Evolutionary conservation across 1,284 basidiomycete species (phyloP).

Genomic region (Ceratobasidium sp.): DNA sequence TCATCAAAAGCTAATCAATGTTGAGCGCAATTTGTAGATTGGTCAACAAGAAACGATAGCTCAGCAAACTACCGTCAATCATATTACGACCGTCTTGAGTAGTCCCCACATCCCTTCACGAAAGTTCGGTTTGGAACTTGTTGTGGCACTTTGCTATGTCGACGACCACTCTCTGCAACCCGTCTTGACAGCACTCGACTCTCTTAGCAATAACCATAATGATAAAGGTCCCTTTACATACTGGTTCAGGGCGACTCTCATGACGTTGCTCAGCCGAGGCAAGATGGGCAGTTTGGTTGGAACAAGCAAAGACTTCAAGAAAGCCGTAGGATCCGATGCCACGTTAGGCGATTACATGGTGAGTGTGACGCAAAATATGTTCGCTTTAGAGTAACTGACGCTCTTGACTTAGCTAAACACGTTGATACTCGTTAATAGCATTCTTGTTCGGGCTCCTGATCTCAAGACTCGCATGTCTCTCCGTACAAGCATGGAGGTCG

Average conservation of each 20-base stretch:
- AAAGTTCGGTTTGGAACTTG: conserved; percentile 82
- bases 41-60: conserved; percentile 83
- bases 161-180: conserved; percentile 54
- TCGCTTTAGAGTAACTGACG: conserved; percentile 48
- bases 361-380: conserved; percentile 54
- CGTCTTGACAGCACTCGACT: conserved; percentile 71
- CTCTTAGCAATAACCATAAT: conserved; percentile 46
- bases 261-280: conserved; percentile 83
- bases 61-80: conserved; percentile 81
- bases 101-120: conserved; percentile 85
- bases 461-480: conserved; percentile 86
- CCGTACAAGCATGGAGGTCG: conserved; percentile 88
- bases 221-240: conserved; percentile 30
- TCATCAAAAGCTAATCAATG: not conserved
- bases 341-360: conserved; percentile 87
- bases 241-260: conserved; percentile 79
- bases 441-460: conserved; percentile 74
- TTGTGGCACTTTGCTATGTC: conserved; percentile 72
- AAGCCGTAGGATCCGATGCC: conserved; percentile 69
- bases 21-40: conserved; percentile 57
- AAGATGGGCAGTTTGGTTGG: conserved; percentile 97
- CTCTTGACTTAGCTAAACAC: conserved; percentile 67
- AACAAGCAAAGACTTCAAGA: conserved; percentile 87
- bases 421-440: conserved; percentile 73
- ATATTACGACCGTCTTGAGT: conserved; percentile 86